Evolutionary conservation across 495 filamentous ascomycete species (phyloP).

Genomic region (Xylaria longipes): DNA sequence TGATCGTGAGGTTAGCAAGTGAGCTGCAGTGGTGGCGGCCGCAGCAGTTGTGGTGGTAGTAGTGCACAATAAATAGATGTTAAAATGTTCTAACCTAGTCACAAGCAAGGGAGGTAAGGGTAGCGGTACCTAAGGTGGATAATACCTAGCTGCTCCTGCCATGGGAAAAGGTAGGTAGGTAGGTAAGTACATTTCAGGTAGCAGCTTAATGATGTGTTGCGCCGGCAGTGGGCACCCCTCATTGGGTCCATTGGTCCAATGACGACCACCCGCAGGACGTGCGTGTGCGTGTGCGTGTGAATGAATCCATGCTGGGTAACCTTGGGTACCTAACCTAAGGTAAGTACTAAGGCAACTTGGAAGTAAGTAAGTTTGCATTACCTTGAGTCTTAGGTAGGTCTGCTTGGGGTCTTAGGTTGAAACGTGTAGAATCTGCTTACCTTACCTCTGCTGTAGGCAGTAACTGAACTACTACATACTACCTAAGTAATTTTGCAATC

Average conservation of each 20-base stretch:
- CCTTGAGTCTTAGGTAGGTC: no score
- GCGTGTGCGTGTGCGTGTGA: neutral
- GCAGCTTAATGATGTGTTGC: slow-evolving; percentile 29
- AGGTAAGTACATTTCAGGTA: slow-evolving; percentile 31
- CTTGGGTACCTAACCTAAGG: slow-evolving; percentile 1
- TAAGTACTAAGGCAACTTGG: no score
- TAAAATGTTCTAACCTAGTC: slow-evolving; percentile 13
- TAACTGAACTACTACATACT: no score
- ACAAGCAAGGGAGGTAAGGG: neutral
- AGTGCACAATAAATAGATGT: slow-evolving; percentile 22
- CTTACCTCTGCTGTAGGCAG: no score
- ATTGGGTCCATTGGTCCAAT: slow-evolving; percentile 17
- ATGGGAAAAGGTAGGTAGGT: no score
- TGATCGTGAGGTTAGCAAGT: slow-evolving; percentile 13
- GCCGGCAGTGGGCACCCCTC: slow-evolving; percentile 5
- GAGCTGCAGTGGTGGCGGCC: slow-evolving; percentile 10
- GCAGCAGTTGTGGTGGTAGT: slow-evolving; percentile 17
- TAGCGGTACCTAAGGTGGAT: slow-evolving; percentile 6
- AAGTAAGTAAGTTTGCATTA: no score
- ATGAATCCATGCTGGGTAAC: neutral
- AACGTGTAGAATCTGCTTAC: no score
- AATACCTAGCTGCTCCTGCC: neutral
- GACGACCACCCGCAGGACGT: slow-evolving; percentile 11
- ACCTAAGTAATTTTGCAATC: no score
- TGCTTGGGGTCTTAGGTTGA: no score